Base-by-base conservation (phyloP, 2,329 filamentous ascomycete species). In the Talaromyces piceae region DNA sequence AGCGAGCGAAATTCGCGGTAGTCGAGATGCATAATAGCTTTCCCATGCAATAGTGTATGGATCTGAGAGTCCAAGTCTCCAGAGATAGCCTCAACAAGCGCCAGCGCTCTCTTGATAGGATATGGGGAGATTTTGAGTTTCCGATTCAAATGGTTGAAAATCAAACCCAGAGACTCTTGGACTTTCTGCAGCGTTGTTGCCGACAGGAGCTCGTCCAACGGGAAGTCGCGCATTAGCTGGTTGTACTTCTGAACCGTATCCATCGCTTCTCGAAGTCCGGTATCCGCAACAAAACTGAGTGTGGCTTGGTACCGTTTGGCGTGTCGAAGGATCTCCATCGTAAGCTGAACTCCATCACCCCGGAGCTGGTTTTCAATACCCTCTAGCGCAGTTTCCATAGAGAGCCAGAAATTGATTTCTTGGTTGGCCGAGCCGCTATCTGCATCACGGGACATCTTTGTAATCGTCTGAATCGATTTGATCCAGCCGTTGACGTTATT, bases 211-310 rank as follows among this genome's bases (percentile, higher is more conserved):
- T 99, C 93, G 64, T 97, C 91, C 28, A 98, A 77, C 0, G 93
- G 93, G 57, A 99, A 97, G 67, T 98, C 94, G 56, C 93, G 86
- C 88, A 99, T 97, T 22, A 98, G 80, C 72, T 95, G 88, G 67
- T 98, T 99, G 77, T 97, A 98, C 70, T 96, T 96, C 69, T 95
- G 89, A 44, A 98, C 94, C 66, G 88, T 87, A 56, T 98, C 93
- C 68, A 91, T 93, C 22, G 90, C 90, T 70, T 98, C 93, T 69
- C 95, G 95, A 66, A 98, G 71, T 2, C 93, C 91, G 30, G 93
- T 98, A 69, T 99, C 94, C 2, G 93, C 88, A 30, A 86, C 87
- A 67, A 99, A 97, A 73, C 91, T 97, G 62, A 97, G 88, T 2
- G 91, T 96, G 9, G 93, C 91, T 72, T 96, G 91, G 72, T 96